phyloP scores from a whole-genome alignment of 306 rosid genomes.

The Vicia villosa region DNA sequence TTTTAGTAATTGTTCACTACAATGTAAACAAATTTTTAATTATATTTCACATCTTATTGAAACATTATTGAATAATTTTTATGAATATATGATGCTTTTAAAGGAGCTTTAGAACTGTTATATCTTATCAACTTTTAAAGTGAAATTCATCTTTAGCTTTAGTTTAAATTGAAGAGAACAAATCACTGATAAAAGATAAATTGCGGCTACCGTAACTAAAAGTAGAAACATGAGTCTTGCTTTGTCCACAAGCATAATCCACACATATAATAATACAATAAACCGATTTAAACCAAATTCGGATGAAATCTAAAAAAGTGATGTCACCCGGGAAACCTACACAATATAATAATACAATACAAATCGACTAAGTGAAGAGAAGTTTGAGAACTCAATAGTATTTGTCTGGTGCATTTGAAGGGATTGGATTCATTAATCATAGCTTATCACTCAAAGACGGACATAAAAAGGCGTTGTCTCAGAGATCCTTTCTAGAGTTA shows the following conservation, averaged over 20 bases:
- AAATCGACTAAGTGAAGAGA: conserved; percentile 21
- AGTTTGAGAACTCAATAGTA: conserved; percentile 20
- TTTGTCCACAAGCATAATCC: conserved; percentile 2
- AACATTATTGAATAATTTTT: no score
- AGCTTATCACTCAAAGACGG: conserved; percentile 60
- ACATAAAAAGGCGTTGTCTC: conserved; percentile 88
- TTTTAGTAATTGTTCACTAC: no score
- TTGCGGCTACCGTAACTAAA: no score
- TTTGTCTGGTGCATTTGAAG: conserved; percentile 36
- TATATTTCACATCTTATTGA: no score
- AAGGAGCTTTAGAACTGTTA: no score
- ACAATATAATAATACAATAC: conserved; percentile 10
- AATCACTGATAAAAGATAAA: no score
- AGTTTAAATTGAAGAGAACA: no score
- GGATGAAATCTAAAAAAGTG: conserved; percentile 65
- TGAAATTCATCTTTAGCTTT: no score
- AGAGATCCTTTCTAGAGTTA: conserved; percentile 38
- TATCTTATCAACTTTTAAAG: no score
- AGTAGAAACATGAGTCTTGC: no score
- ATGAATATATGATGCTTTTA: no score
- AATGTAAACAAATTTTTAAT: no score
- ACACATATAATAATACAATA: conserved; percentile 29
- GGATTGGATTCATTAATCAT: conserved; percentile 27
- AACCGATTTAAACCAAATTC: conserved; percentile 37
- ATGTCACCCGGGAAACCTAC: conserved; percentile 44